Conservation (phyloP, 495 filamentous ascomycete genomes). For the Alectoria sarmentosa region DNA sequence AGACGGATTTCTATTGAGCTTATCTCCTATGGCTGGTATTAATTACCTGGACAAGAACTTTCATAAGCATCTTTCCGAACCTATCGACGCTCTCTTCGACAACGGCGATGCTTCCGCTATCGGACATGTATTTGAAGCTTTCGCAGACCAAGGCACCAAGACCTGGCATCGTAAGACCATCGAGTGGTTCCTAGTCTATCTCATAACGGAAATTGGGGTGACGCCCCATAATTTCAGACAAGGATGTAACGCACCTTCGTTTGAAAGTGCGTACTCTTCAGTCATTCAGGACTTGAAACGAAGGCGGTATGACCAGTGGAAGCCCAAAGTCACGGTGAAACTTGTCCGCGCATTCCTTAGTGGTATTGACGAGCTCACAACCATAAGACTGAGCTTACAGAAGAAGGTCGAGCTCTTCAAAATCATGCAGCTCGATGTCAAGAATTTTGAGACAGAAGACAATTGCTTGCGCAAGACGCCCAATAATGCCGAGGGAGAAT, state of each 20-base stretch:
- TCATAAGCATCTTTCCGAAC: constrained; percentile 22
- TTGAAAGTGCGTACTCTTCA: constrained; percentile 26
- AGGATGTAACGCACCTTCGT: constrained; percentile 27
- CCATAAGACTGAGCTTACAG: constrained; percentile 22
- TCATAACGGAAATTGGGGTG: constrained; percentile 28
- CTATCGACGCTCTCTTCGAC: constrained; percentile 25
- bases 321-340: constrained; percentile 27
- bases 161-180: constrained; percentile 29
- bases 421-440: constrained; percentile 25
- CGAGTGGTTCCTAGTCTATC: constrained; percentile 30
- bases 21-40: constrained; percentile 29
- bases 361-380: constrained; percentile 29
- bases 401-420: constrained; percentile 27
- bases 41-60: constrained; percentile 31
- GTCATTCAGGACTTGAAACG: constrained; percentile 31
- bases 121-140: constrained; percentile 27
- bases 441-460: constrained; percentile 28
- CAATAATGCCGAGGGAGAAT: constrained; percentile 23
- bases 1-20: constrained; percentile 29
- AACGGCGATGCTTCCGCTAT: constrained; percentile 29
- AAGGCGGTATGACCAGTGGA: constrained; percentile 28
- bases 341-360: constrained; percentile 28
- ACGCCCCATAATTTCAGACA: constrained; percentile 28
- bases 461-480: constrained; percentile 15
- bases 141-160: constrained; percentile 28